Evolutionary conservation across 495 filamentous ascomycete genomes (phyloP), one percentile per base, ranked within the genome.

Genomic region (Hypoxylon perforatum): DNA sequence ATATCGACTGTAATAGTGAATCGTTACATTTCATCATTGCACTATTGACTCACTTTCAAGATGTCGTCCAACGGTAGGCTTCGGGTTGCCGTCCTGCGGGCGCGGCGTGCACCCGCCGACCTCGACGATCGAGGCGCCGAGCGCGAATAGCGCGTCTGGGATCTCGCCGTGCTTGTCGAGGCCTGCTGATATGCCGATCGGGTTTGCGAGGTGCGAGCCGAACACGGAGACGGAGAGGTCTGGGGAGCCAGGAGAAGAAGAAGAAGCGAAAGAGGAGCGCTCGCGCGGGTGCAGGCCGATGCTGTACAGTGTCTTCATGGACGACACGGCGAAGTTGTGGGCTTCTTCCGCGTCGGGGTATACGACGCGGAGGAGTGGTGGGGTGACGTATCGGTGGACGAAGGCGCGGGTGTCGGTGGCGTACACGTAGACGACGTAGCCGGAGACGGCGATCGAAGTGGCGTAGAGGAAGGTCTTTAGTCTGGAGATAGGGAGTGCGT

Each of bases 141-240:
- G 82, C 2, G 87, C 90, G 59, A 97, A 90, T 10, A 98, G 84
- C 2, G 89, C 82, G 62, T 93, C 89, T 4, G 92, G 91, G 53
- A 97, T 89, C 15, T 96, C 91, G 41, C 88, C 96, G 73, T 96
- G 85, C 78, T 99, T 98, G 80, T 99, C 95, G 14, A 99, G 85
- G 33, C 95, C 95, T 8, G 92, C 96, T 6, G 93, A 96, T 47
- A 93, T 97, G 46, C 88, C 96, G 61, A 98, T 88, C 0, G 95
- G 95, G 75, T 96, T 97, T 56, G 83, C 79, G 25, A 99, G 82
- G 10, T 77, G 84, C 52, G 91, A 85, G 14, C 92, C 93, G 73
- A 96, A 98, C 17, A 99, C 86, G 76, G 86, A 76, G 10, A 84
- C 70, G 7, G 74, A 63, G 30, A 86, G 69, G 45, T 65, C 66